Evolutionary conservation across 768 basidiomycete genomes (phyloP).

Genomic region (Leucosporidium scottii): DNA sequence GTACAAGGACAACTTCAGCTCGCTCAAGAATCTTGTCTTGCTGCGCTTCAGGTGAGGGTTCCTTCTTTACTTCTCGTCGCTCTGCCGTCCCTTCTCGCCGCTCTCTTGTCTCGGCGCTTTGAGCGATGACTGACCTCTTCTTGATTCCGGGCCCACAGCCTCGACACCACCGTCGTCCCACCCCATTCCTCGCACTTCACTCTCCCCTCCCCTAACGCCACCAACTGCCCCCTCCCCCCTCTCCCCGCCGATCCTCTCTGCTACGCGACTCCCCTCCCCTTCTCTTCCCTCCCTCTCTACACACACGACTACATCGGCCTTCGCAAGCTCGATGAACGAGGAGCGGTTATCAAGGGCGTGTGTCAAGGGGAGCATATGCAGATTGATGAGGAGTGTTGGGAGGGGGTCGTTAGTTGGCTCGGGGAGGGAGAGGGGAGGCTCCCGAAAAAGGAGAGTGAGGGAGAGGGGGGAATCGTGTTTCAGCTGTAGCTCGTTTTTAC

Average conservation of each 20-base stretch:
- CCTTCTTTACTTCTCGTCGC: background rate
- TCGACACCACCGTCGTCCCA: slow-evolving; percentile 34
- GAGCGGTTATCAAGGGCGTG: slow-evolving; percentile 13
- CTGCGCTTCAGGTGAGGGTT: slow-evolving; percentile 34
- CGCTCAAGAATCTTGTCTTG: slow-evolving; percentile 34
- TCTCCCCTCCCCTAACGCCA: slow-evolving; percentile 19
- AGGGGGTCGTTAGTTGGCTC: slow-evolving; percentile 26
- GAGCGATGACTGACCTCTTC: background rate
- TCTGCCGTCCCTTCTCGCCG: background rate
- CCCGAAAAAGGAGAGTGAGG: background rate
- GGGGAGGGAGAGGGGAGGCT: slow-evolving; percentile 7
- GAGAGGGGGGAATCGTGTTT: background rate
- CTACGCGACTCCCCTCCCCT: slow-evolving; percentile 22
- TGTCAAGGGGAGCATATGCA: slow-evolving; percentile 40
- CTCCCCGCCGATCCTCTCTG: slow-evolving; percentile 6
- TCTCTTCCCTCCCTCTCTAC: slow-evolving; percentile 34
- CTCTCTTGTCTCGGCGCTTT: no score
- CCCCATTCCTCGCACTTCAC: slow-evolving; percentile 34
- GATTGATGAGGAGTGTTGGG: slow-evolving; percentile 35
- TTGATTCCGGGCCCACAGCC: background rate
- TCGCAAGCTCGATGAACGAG: slow-evolving; percentile 26
- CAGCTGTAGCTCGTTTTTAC: background rate
- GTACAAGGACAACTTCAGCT: slow-evolving; percentile 31
- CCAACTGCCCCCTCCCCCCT: slow-evolving; percentile 8
- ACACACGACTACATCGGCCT: slow-evolving; percentile 38